Percentiles rank a stretch among this genome's conserved stretches.
These are phyloP conservation scores for Candida maesae DNA, from an alignment of 805 yeast species.

Conservation along the genomic window DNA sequence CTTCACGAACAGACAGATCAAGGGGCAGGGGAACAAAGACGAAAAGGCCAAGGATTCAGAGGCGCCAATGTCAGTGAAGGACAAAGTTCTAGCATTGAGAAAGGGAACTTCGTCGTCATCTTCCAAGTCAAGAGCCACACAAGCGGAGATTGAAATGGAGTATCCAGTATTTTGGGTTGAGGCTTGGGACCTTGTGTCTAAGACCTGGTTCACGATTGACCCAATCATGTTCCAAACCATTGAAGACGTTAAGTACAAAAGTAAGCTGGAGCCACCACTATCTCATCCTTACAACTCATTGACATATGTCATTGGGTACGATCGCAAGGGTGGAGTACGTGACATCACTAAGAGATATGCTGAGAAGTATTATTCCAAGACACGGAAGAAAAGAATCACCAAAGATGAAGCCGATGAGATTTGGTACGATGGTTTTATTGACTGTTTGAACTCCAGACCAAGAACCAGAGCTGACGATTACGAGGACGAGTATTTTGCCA, in stretches of 20 bases:
- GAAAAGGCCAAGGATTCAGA: neutral
- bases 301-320: constrained; percentile 76
- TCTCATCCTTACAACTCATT: constrained; percentile 54
- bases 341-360: constrained; percentile 89
- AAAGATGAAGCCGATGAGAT: constrained; percentile 44
- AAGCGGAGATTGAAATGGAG: constrained; percentile 25
- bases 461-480: constrained; percentile 31
- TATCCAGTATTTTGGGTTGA: constrained; percentile 92
- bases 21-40: neutral
- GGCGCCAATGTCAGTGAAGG: constrained; percentile 8
- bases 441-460: constrained; percentile 20
- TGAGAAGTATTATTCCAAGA: constrained; percentile 64
- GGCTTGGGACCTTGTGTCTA: constrained; percentile 75
- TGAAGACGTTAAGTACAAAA: constrained; percentile 54
- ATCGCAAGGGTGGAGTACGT: constrained; percentile 55
- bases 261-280: constrained; percentile 70
- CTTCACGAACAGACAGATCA: constrained; percentile 41
- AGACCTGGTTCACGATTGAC: constrained; percentile 83
- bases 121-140: constrained; percentile 11
- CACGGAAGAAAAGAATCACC: constrained; percentile 68
- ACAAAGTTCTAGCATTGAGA: constrained; percentile 21
- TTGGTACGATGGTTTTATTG: constrained; percentile 56
- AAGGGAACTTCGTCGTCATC: constrained; percentile 13
- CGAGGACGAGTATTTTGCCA: constrained; percentile 58
- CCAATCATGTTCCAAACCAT: constrained; percentile 63